phyloP scores from a whole-genome alignment of 192 early-diverging fungal species.

The Coemansia reversa region DNA sequence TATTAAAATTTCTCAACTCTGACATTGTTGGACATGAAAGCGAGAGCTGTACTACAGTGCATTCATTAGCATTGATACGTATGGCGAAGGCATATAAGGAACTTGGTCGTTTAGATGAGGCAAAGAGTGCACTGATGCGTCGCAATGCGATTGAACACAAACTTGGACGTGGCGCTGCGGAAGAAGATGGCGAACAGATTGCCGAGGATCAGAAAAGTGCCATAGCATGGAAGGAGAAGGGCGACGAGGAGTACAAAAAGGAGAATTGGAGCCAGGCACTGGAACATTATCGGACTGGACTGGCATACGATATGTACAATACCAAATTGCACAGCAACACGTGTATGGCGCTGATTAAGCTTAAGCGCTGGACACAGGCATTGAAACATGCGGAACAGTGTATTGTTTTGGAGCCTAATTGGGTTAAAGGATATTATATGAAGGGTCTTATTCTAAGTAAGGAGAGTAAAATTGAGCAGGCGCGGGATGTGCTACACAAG shows the following conservation, averaged over 20 bases:
- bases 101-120: slow-evolving; percentile 43
- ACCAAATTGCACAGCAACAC: slow-evolving; percentile 52
- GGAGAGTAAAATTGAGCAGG: slow-evolving; percentile 53
- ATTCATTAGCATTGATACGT: slow-evolving; percentile 54
- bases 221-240: slow-evolving; percentile 54
- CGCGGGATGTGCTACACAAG: slow-evolving; percentile 30
- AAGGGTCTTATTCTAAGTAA: slow-evolving; percentile 49
- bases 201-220: slow-evolving; percentile 20
- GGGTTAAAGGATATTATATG: slow-evolving; percentile 56
- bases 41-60: slow-evolving; percentile 53
- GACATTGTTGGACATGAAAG: slow-evolving; percentile 43
- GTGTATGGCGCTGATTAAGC: slow-evolving; percentile 52
- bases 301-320: slow-evolving; percentile 51
- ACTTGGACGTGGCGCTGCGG: slow-evolving; percentile 31
- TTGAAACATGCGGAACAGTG: slow-evolving; percentile 57
- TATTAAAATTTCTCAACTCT: slow-evolving; percentile 51
- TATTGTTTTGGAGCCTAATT: slow-evolving; percentile 48
- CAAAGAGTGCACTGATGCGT: slow-evolving; percentile 52
- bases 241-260: slow-evolving; percentile 47
- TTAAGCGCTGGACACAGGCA: slow-evolving; percentile 48
- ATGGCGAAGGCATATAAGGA: slow-evolving; percentile 58
- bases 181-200: slow-evolving; percentile 8
- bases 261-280: slow-evolving; percentile 48
- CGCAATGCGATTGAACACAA: slow-evolving; percentile 55
- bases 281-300: slow-evolving; percentile 46